Base-by-base conservation (phyloP, 148 eudicot genomes). In the Rhododendron henanense region DNA sequence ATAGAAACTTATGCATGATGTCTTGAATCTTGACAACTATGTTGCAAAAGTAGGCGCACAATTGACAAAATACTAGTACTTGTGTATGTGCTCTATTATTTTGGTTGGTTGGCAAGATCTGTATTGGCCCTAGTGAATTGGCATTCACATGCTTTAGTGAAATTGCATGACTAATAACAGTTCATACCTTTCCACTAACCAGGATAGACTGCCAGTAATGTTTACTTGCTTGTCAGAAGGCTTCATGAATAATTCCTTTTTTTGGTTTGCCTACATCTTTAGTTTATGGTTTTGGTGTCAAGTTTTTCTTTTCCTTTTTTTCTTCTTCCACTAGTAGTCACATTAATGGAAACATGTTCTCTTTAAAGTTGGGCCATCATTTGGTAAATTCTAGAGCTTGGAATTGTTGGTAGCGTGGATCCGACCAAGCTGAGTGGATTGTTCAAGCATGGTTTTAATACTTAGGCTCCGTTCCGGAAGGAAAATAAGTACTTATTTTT, bases 71-170 rank as follows among this genome's bases (percentile, higher is more conserved):
- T 53, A 50, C 35, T 33, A 74, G 84, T 79, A 84, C 88, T 84
- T 78, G 88, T 78, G 57, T 83, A 33, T 33, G 31, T 57, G 31
- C 4, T 63, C 71, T 23, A 6, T 83, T 83, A 23, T 83, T 78
- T 87, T 57, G 41, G 67, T 84, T 86, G 84, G 84, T 71, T 84
- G 88, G 88, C 84, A 39, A 59, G 85, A 67, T 71, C 53, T 67
- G 73, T 79, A 33, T 33, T 79, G 88, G 83, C 28, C 87, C 88
- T 51, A 87, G 53, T 63, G 23, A 57, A 78, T 21, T 87, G 83
- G 44, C 85, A 63, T 75, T 37, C 83, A 87, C 88, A 83, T 87
- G 83, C 41, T 80, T 37, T 73, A 35, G 28, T 41, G 15, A 76
- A 31, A 81, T 81, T 48, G 21, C 48, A 28, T 23, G 10, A 21